A percentile compares a stretch with the other conserved stretches of the same genome.
Conservation (phyloP, 31 red algal genomes). For the Asparagopsis taxiformis region DNA sequence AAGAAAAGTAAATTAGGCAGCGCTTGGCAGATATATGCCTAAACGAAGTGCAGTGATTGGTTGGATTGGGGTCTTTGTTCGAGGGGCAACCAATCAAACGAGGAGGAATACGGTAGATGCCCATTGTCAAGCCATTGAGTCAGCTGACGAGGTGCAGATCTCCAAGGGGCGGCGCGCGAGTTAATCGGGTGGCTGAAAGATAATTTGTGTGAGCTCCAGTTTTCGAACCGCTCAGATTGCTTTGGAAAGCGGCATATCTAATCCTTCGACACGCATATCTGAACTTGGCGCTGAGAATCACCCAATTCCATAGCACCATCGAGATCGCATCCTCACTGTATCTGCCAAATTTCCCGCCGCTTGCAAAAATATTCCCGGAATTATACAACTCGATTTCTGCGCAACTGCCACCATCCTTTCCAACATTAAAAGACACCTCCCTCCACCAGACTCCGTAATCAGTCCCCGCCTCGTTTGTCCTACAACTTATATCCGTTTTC, state of each 20-base stretch:
- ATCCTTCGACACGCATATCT: background rate
- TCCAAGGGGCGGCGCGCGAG: background rate
- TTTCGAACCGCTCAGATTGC: too few species aligned
- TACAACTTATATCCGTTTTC: too few species aligned
- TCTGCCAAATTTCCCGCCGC: background rate
- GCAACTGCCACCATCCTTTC: too few species aligned
- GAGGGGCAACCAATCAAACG: background rate
- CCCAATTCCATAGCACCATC: background rate
- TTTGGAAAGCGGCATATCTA: too few species aligned
- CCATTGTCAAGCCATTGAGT: too few species aligned
- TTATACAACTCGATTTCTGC: too few species aligned
- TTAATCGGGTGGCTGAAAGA: background rate
- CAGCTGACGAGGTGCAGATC: background rate
- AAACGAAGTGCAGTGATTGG: background rate
- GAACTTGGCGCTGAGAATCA: background rate
- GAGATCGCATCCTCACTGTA: background rate
- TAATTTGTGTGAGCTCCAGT: background rate
- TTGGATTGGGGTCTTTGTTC: background rate
- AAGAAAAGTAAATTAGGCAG: too few species aligned
- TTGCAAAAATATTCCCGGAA: background rate
- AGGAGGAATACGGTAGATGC: too few species aligned
- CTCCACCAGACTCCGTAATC: too few species aligned
- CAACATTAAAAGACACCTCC: too few species aligned
- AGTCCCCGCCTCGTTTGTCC: too few species aligned
- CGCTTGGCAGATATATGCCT: background rate